Evolutionary conservation across 805 yeast species (phyloP), one percentile per base, ranked within the genome.

Genomic region (Candida fluviatilis): DNA sequence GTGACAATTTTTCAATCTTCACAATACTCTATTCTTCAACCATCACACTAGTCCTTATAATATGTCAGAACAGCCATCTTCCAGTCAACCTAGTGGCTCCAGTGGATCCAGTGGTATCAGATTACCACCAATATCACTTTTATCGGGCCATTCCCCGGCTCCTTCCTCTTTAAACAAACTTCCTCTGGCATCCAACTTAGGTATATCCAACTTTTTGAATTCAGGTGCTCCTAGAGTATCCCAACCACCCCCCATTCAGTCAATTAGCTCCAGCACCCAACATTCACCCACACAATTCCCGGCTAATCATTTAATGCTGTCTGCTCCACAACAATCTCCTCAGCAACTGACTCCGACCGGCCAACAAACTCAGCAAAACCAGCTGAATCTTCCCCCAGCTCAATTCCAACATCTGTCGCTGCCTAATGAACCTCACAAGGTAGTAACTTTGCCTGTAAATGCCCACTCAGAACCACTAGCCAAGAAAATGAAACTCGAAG

Each of bases 91-190:
- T 2, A 33, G 35, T 13, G 39, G 23, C 11, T 12, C 14, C 15
- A 18, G 31, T 4, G 40, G 34, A 12, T 26, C 43, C 15, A 26
- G 31, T 19, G 42, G 47, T 14, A 37, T 47, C 8, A 39, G 43
- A 26, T 41, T 48, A 31, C 51, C 51, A 4, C 48, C 50, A 31
- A 61, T 62, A 11, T 53, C 62, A 17, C 60, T 59, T 36, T 44
- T 61, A 34, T 54, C 63, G 3, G 46, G 47, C 12, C n/a, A 32
- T 37, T 26, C 29, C 12, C 13, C 27, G 6, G 16, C 7, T 16
- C 31, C 31, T 15, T 43, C 26, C 17, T 37, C 16, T 35, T 41
- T 12, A n/a, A 41, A 36, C 15, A 40, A 37, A 31, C 34, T 46
- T 18, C 55, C 52, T 7, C 39, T 48, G 15, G 45, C 54, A 8